Percentiles rank a stretch among this genome's conserved stretches.
phyloP scores from a whole-genome alignment of 345 rosid species.

The Eucalyptus microcorys region DNA sequence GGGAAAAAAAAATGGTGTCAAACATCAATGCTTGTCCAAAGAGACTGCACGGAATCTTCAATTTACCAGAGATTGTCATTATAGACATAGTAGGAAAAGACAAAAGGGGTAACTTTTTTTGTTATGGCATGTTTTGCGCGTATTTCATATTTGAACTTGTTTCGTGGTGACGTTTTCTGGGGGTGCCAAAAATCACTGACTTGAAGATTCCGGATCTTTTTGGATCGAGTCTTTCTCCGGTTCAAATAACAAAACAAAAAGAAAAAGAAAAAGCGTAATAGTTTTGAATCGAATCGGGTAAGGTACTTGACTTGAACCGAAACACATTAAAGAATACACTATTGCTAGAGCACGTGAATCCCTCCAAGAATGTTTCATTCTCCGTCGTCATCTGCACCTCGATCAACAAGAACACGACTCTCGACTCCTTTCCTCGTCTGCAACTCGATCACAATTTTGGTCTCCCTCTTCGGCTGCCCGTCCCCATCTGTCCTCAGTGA shows the following conservation, averaged over 20 bases:
- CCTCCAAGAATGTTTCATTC: background rate
- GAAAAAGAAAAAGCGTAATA: rapidly evolving
- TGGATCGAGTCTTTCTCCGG: background rate
- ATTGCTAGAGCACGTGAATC: background rate
- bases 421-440: background rate
- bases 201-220: background rate
- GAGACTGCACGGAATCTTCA: background rate
- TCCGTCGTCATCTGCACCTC: background rate
- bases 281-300: background rate
- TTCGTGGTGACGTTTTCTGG: background rate
- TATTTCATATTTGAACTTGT: background rate
- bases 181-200: background rate
- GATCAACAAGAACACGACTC: background rate
- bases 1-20: background rate
- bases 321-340: background rate
- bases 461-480: background rate
- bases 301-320: background rate
- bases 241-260: background rate
- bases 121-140: background rate
- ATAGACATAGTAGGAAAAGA: background rate
- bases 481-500: background rate
- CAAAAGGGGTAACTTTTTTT: background rate
- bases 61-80: background rate
- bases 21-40: background rate
- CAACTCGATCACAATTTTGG: background rate